A percentile compares a stretch with the other conserved stretches of the same genome.
Evolutionary conservation across 2,329 filamentous ascomycete genomes (phyloP).

Genomic region (Arthrobotrys musiformis): DNA sequence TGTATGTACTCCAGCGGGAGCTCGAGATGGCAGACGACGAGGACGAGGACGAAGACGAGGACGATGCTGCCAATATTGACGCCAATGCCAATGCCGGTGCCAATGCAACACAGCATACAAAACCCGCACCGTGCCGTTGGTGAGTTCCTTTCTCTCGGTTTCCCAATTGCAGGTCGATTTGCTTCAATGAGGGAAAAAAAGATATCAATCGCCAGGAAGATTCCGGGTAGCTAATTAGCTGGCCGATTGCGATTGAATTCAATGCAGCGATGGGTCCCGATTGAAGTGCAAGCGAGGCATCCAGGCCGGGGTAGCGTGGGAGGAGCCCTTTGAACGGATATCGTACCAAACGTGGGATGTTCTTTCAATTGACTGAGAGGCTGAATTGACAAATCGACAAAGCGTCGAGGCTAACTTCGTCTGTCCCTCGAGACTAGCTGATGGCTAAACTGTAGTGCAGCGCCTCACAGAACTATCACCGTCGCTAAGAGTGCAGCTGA

Average conservation of each 20-base stretch:
- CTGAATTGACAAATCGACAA: slow-evolving; percentile 17
- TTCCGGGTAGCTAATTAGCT: too few species aligned
- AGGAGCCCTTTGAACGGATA: slow-evolving; percentile 48
- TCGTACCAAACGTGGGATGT: background rate
- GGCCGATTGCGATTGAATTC: too few species aligned
- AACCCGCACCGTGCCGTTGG: background rate
- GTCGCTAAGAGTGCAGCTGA: too few species aligned
- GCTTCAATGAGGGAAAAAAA: background rate
- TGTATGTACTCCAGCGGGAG: background rate
- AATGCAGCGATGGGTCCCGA: background rate
- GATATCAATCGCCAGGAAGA: slow-evolving; percentile 30
- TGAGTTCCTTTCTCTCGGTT: background rate
- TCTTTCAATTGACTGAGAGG: slow-evolving; percentile 2
- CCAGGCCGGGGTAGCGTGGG: slow-evolving; percentile 8
- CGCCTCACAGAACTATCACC: too few species aligned
- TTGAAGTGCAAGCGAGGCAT: background rate
- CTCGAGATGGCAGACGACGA: slow-evolving; percentile 6
- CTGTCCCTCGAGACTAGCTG: too few species aligned
- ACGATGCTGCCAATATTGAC: background rate
- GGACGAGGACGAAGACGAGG: background rate
- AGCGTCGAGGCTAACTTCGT: background rate
- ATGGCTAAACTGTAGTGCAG: too few species aligned
- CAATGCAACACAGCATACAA: slow-evolving; percentile 21
- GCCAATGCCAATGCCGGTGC: slow-evolving; percentile 1
- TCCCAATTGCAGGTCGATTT: background rate